phyloP scores from a whole-genome alignment of 768 basidiomycete species.

The Termitomyces heimii region DNA sequence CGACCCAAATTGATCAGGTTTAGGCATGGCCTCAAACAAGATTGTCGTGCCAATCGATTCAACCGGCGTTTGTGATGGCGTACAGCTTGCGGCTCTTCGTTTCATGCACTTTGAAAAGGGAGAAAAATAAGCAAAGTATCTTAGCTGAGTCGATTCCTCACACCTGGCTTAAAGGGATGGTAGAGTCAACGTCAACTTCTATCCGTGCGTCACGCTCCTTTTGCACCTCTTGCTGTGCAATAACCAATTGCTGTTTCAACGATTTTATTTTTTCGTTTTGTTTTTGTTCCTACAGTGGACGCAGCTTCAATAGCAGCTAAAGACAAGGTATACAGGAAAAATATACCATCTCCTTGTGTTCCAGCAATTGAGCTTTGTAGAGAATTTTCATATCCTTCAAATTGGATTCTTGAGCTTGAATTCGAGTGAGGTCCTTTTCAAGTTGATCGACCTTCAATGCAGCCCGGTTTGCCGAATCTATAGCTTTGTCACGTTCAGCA shows the following conservation, averaged over 20 bases:
- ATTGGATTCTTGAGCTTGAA: constrained; percentile 16
- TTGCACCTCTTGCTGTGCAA: constrained; percentile 7
- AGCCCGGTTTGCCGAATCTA: constrained; percentile 21
- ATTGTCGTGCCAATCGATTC: background rate
- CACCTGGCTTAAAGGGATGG: background rate
- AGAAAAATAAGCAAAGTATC: background rate
- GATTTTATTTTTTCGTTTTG: constrained; percentile 6
- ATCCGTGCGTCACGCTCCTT: background rate
- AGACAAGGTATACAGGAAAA: background rate
- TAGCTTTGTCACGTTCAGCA: constrained; percentile 21
- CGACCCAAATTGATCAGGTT: constrained; percentile 26
- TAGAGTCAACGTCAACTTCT: constrained; percentile 2
- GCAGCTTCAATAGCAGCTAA: background rate
- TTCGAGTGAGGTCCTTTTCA: constrained; percentile 10
- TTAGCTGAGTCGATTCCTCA: background rate
- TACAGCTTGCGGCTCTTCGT: background rate
- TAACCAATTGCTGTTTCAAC: constrained; percentile 11
- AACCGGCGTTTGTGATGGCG: background rate
- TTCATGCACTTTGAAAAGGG: background rate
- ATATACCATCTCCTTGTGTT: constrained; percentile 5
- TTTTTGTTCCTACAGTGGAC: constrained; percentile 3
- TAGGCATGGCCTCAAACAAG: constrained; percentile 32
- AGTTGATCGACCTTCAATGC: constrained; percentile 18
- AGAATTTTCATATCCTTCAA: constrained; percentile 23
- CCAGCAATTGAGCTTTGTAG: constrained; percentile 25